A percentile compares a stretch with the other conserved stretches of the same genome.
phyloP scores from a whole-genome alignment of 164 flowering plant species.

The Liquidambar formosana region DNA sequence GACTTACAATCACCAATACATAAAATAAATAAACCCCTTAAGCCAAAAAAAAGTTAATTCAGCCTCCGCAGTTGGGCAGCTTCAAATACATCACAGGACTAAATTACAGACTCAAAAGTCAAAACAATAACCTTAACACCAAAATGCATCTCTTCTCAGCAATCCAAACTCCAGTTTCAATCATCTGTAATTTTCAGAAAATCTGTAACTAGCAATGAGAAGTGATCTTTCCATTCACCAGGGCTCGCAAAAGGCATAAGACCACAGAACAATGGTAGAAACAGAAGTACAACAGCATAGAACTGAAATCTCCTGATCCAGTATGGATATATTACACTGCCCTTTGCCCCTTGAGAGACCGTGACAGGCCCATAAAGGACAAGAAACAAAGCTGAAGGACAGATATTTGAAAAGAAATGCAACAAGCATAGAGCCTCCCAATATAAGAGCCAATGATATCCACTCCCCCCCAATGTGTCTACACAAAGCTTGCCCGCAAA shows the following conservation, averaged over 20 bases:
- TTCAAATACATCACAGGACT: no score
- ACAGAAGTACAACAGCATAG: slow-evolving; percentile 35
- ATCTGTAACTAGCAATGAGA: slow-evolving; percentile 19
- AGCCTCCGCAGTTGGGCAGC: no score
- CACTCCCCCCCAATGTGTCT: slow-evolving; percentile 84
- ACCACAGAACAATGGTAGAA: slow-evolving; percentile 72
- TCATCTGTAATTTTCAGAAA: slow-evolving; percentile 3
- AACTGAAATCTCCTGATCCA: slow-evolving; percentile 56
- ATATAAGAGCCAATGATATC: slow-evolving; percentile 66
- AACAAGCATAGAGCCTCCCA: slow-evolving; percentile 77
- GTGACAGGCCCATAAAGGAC: slow-evolving; percentile 68
- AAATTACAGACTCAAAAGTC: background rate
- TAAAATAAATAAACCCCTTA: no score
- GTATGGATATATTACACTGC: slow-evolving; percentile 38
- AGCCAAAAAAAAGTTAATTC: no score
- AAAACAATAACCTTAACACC: background rate
- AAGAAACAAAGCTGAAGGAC: slow-evolving; percentile 43
- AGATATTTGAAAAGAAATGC: slow-evolving; percentile 62
- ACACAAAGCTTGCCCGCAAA: slow-evolving; percentile 81
- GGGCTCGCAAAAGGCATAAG: slow-evolving; percentile 76
- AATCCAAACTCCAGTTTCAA: background rate
- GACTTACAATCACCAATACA: no score
- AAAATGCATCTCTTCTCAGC: background rate
- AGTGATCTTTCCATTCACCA: slow-evolving; percentile 71
- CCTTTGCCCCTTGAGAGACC: slow-evolving; percentile 26